phyloP scores from a whole-genome alignment of 176 grass and related monocot genomes.

The Bothriochloa decipiens region DNA sequence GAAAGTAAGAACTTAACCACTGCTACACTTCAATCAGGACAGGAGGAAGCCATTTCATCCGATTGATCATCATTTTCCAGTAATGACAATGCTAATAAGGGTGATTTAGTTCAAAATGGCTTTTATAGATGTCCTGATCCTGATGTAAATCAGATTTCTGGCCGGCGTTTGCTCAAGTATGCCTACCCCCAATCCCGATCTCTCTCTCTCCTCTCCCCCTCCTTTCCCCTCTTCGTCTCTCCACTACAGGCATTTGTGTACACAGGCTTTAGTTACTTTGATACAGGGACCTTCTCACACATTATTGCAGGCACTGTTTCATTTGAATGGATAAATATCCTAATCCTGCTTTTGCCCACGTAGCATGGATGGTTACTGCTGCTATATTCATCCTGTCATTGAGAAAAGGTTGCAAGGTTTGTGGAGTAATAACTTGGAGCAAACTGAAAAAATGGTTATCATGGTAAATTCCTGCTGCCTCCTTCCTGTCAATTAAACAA shows the following conservation, averaged over 20 bases:
- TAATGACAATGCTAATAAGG: conserved; percentile 40
- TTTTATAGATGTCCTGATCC: conserved; percentile 28
- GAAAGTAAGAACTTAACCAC: conserved; percentile 40
- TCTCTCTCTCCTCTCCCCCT: not conserved
- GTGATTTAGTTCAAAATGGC: conserved; percentile 53
- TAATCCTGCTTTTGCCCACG: conserved; percentile 10
- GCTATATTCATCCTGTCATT: conserved; percentile 66
- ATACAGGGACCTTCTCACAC: not conserved
- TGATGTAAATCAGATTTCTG: conserved; percentile 20
- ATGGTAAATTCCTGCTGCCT: conserved; percentile 57
- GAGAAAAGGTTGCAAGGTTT: conserved; percentile 56
- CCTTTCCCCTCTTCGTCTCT: not conserved
- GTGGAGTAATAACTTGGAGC: conserved; percentile 44
- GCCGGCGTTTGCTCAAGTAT: conserved; percentile 48
- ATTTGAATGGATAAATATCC: conserved; percentile 12
- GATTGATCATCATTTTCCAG: conserved; percentile 39
- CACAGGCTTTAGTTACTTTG: not conserved
- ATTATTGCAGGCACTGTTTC: not conserved
- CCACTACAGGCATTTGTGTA: not conserved
- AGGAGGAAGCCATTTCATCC: conserved; percentile 44
- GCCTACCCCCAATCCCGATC: not conserved
- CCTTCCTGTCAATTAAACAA: not conserved
- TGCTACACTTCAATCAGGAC: conserved; percentile 31
- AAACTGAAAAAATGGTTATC: conserved; percentile 34
- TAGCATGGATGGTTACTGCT: conserved; percentile 59